phyloP scores from a whole-genome alignment of 2,329 filamentous ascomycete species.

The Fusarium transvaalense region DNA sequence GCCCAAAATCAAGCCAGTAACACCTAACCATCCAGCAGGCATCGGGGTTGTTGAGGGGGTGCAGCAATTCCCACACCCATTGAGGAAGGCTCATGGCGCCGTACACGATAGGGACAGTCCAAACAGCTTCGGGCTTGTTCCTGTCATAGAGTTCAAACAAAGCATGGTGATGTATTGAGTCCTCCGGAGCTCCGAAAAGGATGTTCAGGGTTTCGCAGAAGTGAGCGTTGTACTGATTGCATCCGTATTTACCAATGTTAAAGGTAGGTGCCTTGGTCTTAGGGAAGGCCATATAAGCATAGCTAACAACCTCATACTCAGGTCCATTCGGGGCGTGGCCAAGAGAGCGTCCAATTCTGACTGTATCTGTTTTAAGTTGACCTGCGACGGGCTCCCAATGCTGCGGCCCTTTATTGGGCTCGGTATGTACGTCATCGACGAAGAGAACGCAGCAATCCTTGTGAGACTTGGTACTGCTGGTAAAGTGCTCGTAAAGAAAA shows the following conservation, averaged over 20 bases:
- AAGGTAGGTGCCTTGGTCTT: slow-evolving; percentile 14
- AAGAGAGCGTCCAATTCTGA: slow-evolving; percentile 29
- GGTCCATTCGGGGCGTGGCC: slow-evolving; percentile 12
- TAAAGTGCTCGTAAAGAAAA: slow-evolving; percentile 20
- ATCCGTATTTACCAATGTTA: slow-evolving; percentile 34
- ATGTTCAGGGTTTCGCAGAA: slow-evolving; percentile 47
- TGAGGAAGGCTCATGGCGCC: slow-evolving; percentile 31
- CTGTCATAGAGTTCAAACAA: slow-evolving; percentile 34
- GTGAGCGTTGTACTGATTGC: slow-evolving; percentile 47
- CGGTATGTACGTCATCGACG: slow-evolving; percentile 16
- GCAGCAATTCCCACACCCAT: slow-evolving; percentile 34
- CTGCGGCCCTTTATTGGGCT: neutral
- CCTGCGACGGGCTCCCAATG: slow-evolving; percentile 41
- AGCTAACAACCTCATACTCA: slow-evolving; percentile 10
- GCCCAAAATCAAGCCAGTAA: neutral
- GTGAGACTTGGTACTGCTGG: neutral
- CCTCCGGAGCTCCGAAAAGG: slow-evolving; percentile 35
- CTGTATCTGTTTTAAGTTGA: slow-evolving; percentile 35
- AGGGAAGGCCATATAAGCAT: slow-evolving; percentile 45
- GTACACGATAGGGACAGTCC: slow-evolving; percentile 17
- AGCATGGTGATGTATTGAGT: slow-evolving; percentile 25
- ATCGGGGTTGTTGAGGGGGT: slow-evolving; percentile 30
- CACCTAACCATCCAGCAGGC: slow-evolving; percentile 34
- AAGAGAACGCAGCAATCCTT: slow-evolving; percentile 43
- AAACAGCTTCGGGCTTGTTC: slow-evolving; percentile 1